Evolutionary conservation across 148 eudicot species (phyloP).

Genomic region (Camellia lanceoleosa): DNA sequence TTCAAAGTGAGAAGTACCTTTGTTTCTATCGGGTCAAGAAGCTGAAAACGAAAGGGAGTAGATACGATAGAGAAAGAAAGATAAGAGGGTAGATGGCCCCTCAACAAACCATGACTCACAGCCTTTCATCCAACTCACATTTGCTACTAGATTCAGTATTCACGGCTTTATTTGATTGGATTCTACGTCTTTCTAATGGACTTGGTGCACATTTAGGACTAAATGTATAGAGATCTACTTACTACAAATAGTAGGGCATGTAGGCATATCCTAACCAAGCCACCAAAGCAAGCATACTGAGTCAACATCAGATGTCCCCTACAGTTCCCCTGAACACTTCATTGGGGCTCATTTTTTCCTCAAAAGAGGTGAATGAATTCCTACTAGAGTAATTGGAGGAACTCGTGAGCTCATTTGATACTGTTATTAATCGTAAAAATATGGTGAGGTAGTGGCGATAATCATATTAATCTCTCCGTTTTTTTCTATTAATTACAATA

Average conservation of each 20-base stretch:
- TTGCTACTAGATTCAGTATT: constrained; percentile 19
- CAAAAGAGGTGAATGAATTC: neutral
- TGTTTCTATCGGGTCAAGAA: neutral
- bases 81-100: neutral
- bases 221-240: too few species aligned
- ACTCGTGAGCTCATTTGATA: constrained; percentile 2
- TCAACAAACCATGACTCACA: neutral
- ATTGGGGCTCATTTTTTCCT: neutral
- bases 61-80: neutral
- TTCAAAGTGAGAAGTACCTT: neutral
- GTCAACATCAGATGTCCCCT: constrained; percentile 8
- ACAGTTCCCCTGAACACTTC: constrained; percentile 11
- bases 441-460: too few species aligned
- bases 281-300: neutral
- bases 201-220: too few species aligned
- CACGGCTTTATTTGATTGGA: neutral
- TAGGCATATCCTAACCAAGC: neutral
- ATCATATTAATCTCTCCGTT: too few species aligned
- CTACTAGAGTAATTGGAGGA: constrained; percentile 11
- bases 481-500: too few species aligned
- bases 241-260: constrained; percentile 5
- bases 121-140: constrained; percentile 12
- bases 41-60: neutral
- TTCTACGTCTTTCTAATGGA: neutral
- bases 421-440: too few species aligned